phyloP scores from a whole-genome alignment of 2,329 filamentous ascomycete species.

The Hansfordia pulvinata region DNA sequence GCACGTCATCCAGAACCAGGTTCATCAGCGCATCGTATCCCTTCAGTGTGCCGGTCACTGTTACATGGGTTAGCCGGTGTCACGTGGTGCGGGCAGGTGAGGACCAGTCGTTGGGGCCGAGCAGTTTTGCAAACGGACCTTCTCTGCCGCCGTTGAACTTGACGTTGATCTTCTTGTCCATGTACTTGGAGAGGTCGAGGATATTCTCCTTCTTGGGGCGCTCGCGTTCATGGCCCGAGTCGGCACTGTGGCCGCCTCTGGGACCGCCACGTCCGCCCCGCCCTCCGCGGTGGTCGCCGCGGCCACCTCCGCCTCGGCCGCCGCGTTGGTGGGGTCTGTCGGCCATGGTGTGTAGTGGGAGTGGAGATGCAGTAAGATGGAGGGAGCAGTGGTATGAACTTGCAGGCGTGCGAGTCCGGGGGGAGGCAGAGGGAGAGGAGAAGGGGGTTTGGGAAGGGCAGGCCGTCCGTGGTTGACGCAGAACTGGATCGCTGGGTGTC shows the following conservation, averaged over 20 bases:
- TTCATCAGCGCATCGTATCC: slow-evolving; percentile 98
- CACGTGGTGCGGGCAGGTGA: too few relatives aligned
- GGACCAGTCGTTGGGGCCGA: too few relatives aligned
- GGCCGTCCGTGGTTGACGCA: too few relatives aligned
- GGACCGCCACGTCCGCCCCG: slow-evolving; percentile 32
- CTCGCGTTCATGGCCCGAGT: slow-evolving; percentile 43
- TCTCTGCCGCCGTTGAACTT: slow-evolving; percentile 95
- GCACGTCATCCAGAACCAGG: slow-evolving; percentile 84
- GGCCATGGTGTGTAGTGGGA: slow-evolving; percentile 25
- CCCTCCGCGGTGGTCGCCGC: slow-evolving; percentile 31
- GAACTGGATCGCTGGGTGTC: too few relatives aligned
- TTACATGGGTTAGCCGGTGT: slow-evolving; percentile 2
- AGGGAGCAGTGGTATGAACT: too few relatives aligned
- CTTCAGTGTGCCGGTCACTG: slow-evolving; percentile 81
- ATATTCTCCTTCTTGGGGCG: slow-evolving; percentile 98
- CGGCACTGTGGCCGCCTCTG: slow-evolving; percentile 24
- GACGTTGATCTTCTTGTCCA: slow-evolving; percentile 90
- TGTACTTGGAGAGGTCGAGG: slow-evolving; percentile 85
- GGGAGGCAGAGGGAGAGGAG: too few relatives aligned
- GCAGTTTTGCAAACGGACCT: too few relatives aligned
- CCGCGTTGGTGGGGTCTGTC: slow-evolving; percentile 35
- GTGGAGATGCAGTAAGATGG: slow-evolving; percentile 2
- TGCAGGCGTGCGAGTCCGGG: too few relatives aligned
- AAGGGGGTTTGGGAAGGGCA: too few relatives aligned
- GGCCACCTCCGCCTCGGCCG: slow-evolving; percentile 27